Evolutionary conservation across 148 eudicot genomes (phyloP), one percentile per base, ranked within the genome.

Genomic region (Chenopodium suecicum): DNA sequence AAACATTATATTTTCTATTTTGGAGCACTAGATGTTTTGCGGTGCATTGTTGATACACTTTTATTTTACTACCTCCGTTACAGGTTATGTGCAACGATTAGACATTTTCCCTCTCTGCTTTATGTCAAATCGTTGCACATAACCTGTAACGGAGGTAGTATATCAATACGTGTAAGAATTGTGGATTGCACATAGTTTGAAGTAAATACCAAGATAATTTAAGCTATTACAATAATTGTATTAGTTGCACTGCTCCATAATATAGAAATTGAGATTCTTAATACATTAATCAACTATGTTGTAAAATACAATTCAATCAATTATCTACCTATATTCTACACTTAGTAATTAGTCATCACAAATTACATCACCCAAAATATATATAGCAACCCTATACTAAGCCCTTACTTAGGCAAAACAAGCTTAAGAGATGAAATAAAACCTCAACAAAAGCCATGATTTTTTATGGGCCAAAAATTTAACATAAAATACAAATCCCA

Each of bases 271-370:
- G 41, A 31, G 62, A 64, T 16, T 67, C 34, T 67, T 41, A 70
- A 70, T 41, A 72, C 75, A 72, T 79, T 16, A 74, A 70, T 72
- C 20, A 71, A 58, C 65, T 71, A 25, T 74, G 58, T 73, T 27
- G 54, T 41, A 73, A 80, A 58, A 80, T 73, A 73, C 71, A 73
- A 17, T 80, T 75, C 74, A 81, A 50, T 74, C 73, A 83, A 50
- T 65, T 74, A 80, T 82, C 83, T 83, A 80, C 81, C 70, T 77
- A 72, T 50, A 50, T 86, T 80, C 78, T 86, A 83, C 85, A 82
- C 77, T 74, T 77, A 50, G 46, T 73, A 82, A 81, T 74, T 67
- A 69, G 78, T 63, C 78, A 70, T 52, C 76, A 69, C 72, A 46
- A 75, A 62, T 75, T 8, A 67, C 83, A 82, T 71, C 76, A 64